These are phyloP conservation scores for Exserohilum turcica DNA, from an alignment of 2,329 filamentous ascomycete genomes.

Conservation along the genomic window DNA sequence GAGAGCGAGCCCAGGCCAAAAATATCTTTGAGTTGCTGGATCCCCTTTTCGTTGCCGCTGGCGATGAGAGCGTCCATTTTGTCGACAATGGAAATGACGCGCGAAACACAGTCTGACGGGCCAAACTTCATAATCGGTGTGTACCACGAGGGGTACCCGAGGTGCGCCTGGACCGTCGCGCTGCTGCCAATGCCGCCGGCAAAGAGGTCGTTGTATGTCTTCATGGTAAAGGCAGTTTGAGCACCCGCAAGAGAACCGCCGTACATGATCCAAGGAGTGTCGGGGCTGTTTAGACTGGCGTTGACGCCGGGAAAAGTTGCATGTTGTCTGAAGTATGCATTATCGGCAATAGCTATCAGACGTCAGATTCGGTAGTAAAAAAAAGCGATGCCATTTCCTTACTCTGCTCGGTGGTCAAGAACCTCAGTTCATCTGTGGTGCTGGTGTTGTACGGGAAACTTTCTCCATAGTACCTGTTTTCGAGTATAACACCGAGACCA, in stretches of 20 bases:
- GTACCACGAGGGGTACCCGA: slow-evolving; percentile 58
- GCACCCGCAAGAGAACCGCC: slow-evolving; percentile 54
- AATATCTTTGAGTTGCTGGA: slow-evolving; percentile 54
- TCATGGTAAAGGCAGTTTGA: slow-evolving; percentile 54
- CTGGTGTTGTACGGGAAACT: slow-evolving; percentile 57
- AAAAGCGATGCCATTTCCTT: background rate
- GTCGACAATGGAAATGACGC: slow-evolving; percentile 57
- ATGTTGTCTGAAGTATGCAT: slow-evolving; percentile 58
- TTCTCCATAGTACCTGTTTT: slow-evolving; percentile 58
- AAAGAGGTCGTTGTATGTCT: slow-evolving; percentile 52
- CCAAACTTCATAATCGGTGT: slow-evolving; percentile 56
- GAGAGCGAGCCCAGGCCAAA: slow-evolving; percentile 55
- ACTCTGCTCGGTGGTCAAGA: slow-evolving; percentile 58
- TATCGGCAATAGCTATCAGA: slow-evolving; percentile 54
- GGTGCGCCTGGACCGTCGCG: slow-evolving; percentile 49
- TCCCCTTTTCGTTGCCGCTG: slow-evolving; percentile 50
- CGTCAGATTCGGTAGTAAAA: background rate
- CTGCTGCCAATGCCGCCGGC: slow-evolving; percentile 58
- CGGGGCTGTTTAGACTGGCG: slow-evolving; percentile 50
- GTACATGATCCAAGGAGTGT: slow-evolving; percentile 55
- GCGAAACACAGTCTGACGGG: slow-evolving; percentile 56
- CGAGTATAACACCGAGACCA: slow-evolving; percentile 60
- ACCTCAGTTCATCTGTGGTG: slow-evolving; percentile 57
- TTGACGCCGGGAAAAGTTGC: slow-evolving; percentile 54
- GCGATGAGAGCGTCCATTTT: slow-evolving; percentile 57